Conservation (phyloP, 164 flowering plant genomes). For the Magnolia sinica region DNA sequence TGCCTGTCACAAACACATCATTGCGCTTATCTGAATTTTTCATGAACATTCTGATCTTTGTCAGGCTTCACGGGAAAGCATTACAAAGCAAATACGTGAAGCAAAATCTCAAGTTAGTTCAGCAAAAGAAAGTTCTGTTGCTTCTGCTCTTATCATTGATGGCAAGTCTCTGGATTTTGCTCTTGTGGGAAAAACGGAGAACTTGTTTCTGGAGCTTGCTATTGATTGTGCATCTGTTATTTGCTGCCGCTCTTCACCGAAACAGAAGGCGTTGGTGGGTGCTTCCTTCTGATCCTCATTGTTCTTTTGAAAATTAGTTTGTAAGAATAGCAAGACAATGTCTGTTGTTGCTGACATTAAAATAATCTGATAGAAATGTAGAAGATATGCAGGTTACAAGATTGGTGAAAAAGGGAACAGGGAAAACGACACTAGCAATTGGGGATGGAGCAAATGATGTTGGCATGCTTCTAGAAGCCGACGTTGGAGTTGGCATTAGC, state of each 20-base stretch:
- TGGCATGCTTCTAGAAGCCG: constrained; percentile 94
- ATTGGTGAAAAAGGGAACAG: constrained; percentile 64
- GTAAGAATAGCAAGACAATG: neutral
- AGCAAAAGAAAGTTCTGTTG: constrained; percentile 26
- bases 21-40: neutral
- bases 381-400: constrained; percentile 71
- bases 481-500: constrained; percentile 87
- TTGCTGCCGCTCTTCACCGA: constrained; percentile 92
- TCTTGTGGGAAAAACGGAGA: constrained; percentile 42
- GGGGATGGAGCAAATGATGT: constrained; percentile 98
- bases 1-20: neutral
- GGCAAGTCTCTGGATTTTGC: constrained; percentile 74
- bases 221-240: constrained; percentile 68
- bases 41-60: constrained; percentile 5
- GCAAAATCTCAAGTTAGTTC: constrained; percentile 43
- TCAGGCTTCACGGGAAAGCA: constrained; percentile 64
- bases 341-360: constrained; percentile 10
- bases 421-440: constrained; percentile 71
- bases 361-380: constrained; percentile 35
- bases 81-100: constrained; percentile 47
- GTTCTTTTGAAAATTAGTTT: neutral
- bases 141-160: constrained; percentile 71
- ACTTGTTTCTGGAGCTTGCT: constrained; percentile 66
- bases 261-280: constrained; percentile 88
- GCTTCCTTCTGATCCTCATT: neutral